Base-by-base conservation (phyloP, 139 green algal species). In the Marvania coccoides region DNA sequence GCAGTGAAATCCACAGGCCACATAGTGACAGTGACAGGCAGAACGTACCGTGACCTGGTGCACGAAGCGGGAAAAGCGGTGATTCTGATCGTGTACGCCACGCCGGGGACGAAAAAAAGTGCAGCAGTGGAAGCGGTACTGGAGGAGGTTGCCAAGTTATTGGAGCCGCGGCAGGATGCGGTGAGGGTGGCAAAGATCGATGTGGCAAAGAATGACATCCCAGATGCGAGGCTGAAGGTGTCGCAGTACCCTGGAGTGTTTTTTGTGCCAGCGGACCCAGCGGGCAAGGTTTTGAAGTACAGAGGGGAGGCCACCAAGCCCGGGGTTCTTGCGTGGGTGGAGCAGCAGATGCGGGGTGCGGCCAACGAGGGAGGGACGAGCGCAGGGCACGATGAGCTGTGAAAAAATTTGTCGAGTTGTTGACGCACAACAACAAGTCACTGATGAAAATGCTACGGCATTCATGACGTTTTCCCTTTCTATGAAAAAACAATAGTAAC, bases 151-250 rank as follows among this genome's bases (percentile, higher is more conserved):
- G 58, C 63, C 34, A 39, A 61, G 46, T 31, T 37, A 35, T 60
- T 67, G 10, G 14, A 31, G 19, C 60, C 57, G 63, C 19, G 10
- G 5, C 68, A 80, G 47, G 47, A 70, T 15, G 58, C 40, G 30
- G 69, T 85, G 15, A 56, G 73, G 12, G 58, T 85, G 5, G 79
- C 79, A 47, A 85, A 85, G 69, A 77, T 83, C 65, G 78, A 85
- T 31, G 70, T 59, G 47, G 82, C 78, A 2, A 63, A 46, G 45
- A 85, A 85, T 48, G 78, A 85, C 63, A 62, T 80, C 9, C 59
- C 70, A 30, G 54, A 24, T 28, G 5, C 31, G 26, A 73, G 73
- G 48, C 75, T 82, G 31, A 15, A 54, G 28, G 78, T 78, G 10
- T 40, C 29, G 14, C 71, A 71, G 46, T 85, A 76, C 61, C 78